Evolutionary conservation across 352 stramenopile genomes (phyloP), one percentile per base, ranked within the genome.

Genomic region (Detonula confervacea): DNA sequence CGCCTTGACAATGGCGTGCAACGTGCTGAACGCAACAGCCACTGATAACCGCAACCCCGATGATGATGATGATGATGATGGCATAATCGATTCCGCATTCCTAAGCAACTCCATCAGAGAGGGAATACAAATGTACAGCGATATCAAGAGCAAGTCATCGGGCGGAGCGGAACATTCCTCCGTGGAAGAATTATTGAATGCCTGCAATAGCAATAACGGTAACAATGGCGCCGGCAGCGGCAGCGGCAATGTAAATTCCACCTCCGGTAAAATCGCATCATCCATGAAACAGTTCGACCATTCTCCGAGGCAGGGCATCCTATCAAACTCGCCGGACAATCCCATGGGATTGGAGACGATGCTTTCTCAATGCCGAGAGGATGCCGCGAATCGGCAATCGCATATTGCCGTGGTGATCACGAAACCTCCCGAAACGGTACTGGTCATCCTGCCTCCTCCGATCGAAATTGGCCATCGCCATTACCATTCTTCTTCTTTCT

Each of bases 351-450:
- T 93, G 9, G 37, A 81, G 52, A 44, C 70, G 2, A 59, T 86
- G 14, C 55, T 93, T 2, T 37, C 68, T 42, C 70, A 60, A 14
- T 82, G 84, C 63, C 72, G 69, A 73, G 27, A 9, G 12, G 79
- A 89, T 61, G 42, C 33, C 27, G 33, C 62, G n/a, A 22, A 75
- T 20, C 30, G 52, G 33, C 54, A 77, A 68, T 54, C 35, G 14
- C 88, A 83, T 70, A 80, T 89, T 37, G 81, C 73, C 22, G 65
- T 86, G 16, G 51, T 92, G 0, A 85, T 93, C 30, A 93, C 86
- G 4, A 93, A 93, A 70, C 83, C 83, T 37, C 88, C 88, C 1
- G 88, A 93, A 72, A 92, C 86, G 14, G 78, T 93, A 12, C 49
- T 91, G 12, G 61, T 91, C 11, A 67, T 80, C 33, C 52, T 93